A percentile compares a stretch with the other conserved stretches of the same genome.
Conservation (phyloP, 768 basidiomycete genomes). For the Leccinum subgranulosum region DNA sequence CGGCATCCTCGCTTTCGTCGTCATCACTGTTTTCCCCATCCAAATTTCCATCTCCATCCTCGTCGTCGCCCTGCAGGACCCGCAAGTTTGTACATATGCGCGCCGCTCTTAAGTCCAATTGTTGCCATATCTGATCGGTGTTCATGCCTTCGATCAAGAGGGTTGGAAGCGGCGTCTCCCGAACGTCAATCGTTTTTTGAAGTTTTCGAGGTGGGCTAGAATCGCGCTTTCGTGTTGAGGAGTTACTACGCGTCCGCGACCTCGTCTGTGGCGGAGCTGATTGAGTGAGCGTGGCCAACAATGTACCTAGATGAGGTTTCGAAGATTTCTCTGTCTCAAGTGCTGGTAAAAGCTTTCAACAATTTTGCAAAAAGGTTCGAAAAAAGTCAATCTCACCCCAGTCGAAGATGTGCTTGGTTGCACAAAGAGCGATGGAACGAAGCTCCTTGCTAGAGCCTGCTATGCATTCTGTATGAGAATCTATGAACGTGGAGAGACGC, state of each 20-base stretch:
- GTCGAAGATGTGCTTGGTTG: conserved; percentile 76
- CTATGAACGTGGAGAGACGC: conserved; percentile 52
- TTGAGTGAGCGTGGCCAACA: conserved; percentile 69
- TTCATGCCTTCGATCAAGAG: conserved; percentile 79
- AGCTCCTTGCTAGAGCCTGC: conserved; percentile 54
- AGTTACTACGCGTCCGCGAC: conserved; percentile 49
- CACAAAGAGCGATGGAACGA: conserved; percentile 54
- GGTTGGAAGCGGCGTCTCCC: conserved; percentile 68
- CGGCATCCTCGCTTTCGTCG: conserved; percentile 27
- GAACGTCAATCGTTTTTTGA: conserved; percentile 33
- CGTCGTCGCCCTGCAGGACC: conserved; percentile 55
- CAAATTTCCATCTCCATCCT: conserved; percentile 28
- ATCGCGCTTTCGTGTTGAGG: conserved; percentile 40
- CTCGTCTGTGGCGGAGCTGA: conserved; percentile 71
- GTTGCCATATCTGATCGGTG: conserved; percentile 89
- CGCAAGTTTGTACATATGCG: conserved; percentile 69
- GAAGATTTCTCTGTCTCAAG: conserved; percentile 67
- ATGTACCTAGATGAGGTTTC: conserved; percentile 55
- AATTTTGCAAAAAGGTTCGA: conserved; percentile 1
- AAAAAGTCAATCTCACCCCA: conserved; percentile 47
- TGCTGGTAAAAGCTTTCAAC: conserved; percentile 38
- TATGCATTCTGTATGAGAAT: conserved; percentile 51
- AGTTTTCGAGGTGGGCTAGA: conserved; percentile 35
- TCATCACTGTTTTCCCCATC: conserved; percentile 12
- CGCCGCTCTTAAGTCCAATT: conserved; percentile 79